Evolutionary conservation across 176 grass and related monocot species (phyloP).

Genomic region (Typha latifolia): DNA sequence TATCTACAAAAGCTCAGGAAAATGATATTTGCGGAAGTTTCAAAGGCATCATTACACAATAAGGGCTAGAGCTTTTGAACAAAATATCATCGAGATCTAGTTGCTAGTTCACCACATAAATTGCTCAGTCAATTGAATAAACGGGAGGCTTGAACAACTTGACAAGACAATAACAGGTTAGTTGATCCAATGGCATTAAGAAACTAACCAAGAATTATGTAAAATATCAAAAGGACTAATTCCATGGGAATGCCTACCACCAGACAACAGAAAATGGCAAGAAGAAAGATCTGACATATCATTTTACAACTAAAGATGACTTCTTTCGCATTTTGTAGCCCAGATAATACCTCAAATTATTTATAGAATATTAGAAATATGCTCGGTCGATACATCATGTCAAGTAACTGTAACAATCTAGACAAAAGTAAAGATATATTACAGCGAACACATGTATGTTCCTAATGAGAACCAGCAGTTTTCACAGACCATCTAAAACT

Average conservation of each 20-base stretch:
- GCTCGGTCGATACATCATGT: neutral
- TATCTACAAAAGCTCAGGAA: constrained; percentile 81
- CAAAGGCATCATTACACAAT: constrained; percentile 8
- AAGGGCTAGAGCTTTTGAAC: neutral
- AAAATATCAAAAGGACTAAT: too few species aligned
- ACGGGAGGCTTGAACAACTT: neutral
- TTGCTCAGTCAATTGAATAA: neutral
- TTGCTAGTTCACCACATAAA: constrained; percentile 2
- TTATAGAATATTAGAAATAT: neutral
- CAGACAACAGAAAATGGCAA: too few species aligned
- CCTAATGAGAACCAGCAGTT: neutral
- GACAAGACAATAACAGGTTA: neutral
- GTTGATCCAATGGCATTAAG: too few species aligned
- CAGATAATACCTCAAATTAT: too few species aligned
- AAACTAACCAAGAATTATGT: too few species aligned
- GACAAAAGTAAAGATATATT: neutral
- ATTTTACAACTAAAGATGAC: too few species aligned
- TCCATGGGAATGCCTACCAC: too few species aligned
- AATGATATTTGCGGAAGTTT: neutral
- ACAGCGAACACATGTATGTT: neutral
- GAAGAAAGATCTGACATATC: too few species aligned
- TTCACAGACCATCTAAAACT: neutral
- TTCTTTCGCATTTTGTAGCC: too few species aligned
- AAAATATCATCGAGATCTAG: neutral
- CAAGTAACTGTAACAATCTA: too few species aligned